Conservation (phyloP, 805 yeast species). For the Groenewaldozyma salmanticensis region DNA sequence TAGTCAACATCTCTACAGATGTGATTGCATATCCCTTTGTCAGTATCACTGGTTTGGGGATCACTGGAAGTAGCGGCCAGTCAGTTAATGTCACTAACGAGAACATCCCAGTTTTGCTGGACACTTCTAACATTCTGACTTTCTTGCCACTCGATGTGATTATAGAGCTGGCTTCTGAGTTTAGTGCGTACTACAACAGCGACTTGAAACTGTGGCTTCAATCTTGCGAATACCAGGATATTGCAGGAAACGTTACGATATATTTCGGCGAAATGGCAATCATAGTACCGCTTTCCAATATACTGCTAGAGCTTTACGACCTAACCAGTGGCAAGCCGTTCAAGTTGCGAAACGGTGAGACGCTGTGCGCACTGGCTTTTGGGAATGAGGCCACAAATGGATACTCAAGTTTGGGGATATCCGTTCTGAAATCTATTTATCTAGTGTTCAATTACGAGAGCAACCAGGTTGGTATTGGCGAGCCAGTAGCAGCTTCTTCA, state of each 20-base stretch:
- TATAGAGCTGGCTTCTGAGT: constrained; percentile 18
- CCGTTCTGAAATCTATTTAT: constrained; percentile 15
- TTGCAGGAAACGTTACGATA: constrained; percentile 14
- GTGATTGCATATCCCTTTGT: constrained; percentile 9
- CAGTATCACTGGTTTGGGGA: constrained; percentile 8
- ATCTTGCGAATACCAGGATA: constrained; percentile 13
- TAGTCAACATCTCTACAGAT: not conserved
- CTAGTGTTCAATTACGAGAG: constrained; percentile 16
- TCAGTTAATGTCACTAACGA: constrained; percentile 3
- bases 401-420: constrained; percentile 15
- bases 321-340: constrained; percentile 10
- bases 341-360: constrained; percentile 10
- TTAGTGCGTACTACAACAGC: constrained; percentile 15
- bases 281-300: constrained; percentile 15
- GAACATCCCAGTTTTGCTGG: constrained; percentile 16
- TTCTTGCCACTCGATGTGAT: constrained; percentile 16
- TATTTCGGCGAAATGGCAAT: constrained; percentile 12
- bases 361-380: constrained; percentile 17
- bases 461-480: constrained; percentile 14
- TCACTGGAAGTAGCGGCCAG: constrained; percentile 5
- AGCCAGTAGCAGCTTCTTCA: not conserved
- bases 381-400: constrained; percentile 12
- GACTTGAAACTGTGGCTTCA: constrained; percentile 17
- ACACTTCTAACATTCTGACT: constrained; percentile 13
- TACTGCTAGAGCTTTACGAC: constrained; percentile 13